Evolutionary conservation across 345 rosid species (phyloP), one percentile per base, ranked within the genome.

Genomic region (Melaleuca alternifolia): DNA sequence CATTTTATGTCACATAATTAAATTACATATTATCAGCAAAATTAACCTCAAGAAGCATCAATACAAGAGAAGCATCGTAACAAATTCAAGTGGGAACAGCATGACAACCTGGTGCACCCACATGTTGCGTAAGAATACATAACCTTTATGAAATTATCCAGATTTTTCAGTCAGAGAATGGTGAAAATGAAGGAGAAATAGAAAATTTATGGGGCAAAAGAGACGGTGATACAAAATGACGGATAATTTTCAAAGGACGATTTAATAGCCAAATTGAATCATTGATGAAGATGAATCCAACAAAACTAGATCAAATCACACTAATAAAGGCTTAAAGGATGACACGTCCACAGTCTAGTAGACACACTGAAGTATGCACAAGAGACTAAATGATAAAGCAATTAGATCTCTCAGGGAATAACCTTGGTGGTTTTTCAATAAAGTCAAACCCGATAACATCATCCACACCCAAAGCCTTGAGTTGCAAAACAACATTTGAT

Each of bases 361-460:
- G 44, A 83, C 44, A 83, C 85, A 52, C 57, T 51, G 9, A 83
- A 83, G 16, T 37, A 83, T 83, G 61, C 85, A 83, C 37, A 52
- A 51, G 59, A 85, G 21, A 41, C 61, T 71, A 44, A 79, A 51
- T 37, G 61, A 41, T 26, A 46, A 82, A 83, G 51, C 75, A 48
- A 61, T 6, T 41, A 86, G 54, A 33, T 26, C 85, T 77, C 44
- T 57, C 23, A 46, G 52, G 62, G 33, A 48, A 54, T 82, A 84
- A 97, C 99, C 98, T 96, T 85, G 97, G 90, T 54, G 99, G 99
- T 87, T 94, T 96, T 88, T 97, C 99, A 54, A 97, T 91, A 91
- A 97, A 95, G 90, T 96, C 97, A 93, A 97, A 97, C 82, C 99
- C 99, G 89, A 93, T 82, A 81, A 97, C 93, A 93, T 96, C 99